Evolutionary conservation across 73 alveolate species (phyloP).

Genomic region (Symbiodinium pilosum): DNA sequence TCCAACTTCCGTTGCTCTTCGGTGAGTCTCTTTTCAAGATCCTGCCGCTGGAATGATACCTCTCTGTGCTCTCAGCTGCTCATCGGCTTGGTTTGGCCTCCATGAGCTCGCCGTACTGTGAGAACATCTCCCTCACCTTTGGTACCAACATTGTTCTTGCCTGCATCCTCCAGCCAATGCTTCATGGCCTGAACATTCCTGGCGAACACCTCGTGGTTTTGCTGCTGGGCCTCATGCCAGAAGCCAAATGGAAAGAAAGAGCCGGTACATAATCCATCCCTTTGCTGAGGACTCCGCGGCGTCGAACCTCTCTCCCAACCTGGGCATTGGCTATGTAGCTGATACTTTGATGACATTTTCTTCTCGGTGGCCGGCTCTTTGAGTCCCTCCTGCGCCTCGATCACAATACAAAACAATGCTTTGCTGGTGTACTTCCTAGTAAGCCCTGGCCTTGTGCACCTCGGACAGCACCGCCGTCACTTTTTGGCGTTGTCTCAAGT

Average conservation of each 20-base stretch:
- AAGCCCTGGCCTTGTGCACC: not conserved
- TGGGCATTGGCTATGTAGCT: not conserved
- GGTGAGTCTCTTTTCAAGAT: not conserved
- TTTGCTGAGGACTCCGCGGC: too few relatives aligned
- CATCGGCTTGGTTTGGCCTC: not conserved
- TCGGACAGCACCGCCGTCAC: not conserved
- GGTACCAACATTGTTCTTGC: too few relatives aligned
- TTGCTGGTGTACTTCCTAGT: too few relatives aligned
- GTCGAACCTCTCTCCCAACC: not conserved
- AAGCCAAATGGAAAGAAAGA: not conserved
- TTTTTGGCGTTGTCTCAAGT: not conserved
- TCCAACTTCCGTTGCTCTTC: not conserved
- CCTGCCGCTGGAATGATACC: too few relatives aligned
- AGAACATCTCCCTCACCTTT: conserved; percentile 6
- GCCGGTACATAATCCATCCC: too few relatives aligned
- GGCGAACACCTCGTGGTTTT: conserved; percentile 5
- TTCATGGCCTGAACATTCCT: not conserved
- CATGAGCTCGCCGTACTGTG: conserved; percentile 9
- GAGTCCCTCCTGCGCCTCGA: not conserved
- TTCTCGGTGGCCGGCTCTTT: not conserved
- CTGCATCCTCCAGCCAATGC: too few relatives aligned
- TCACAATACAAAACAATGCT: too few relatives aligned
- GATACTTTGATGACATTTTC: too few relatives aligned
- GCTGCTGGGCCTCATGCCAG: not conserved
- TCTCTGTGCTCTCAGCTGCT: too few relatives aligned